Conservation (phyloP, 768 basidiomycete genomes). For the Auricularia cornea region DNA sequence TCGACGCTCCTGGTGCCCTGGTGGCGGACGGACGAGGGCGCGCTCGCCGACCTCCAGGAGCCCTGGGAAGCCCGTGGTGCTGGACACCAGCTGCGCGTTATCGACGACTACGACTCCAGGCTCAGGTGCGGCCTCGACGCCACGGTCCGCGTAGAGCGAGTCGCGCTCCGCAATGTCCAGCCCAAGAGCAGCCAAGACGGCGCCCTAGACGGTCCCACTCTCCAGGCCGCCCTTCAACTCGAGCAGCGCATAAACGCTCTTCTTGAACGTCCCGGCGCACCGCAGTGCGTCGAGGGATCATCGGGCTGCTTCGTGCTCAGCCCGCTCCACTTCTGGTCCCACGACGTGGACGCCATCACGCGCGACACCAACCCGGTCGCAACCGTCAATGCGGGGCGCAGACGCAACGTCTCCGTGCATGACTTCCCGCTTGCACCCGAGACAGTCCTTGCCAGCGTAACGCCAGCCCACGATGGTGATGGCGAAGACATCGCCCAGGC, state of each 20-base stretch:
- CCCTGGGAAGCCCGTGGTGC: constrained; percentile 40
- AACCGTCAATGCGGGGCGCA: constrained; percentile 41
- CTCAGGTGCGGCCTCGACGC: constrained; percentile 63
- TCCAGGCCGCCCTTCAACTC: constrained; percentile 56
- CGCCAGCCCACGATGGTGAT: constrained; percentile 41
- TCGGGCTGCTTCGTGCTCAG: constrained; percentile 63
- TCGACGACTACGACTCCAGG: constrained; percentile 61
- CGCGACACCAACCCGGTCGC: constrained; percentile 48
- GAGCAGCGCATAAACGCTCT: constrained; percentile 46
- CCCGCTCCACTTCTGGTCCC: constrained; percentile 67
- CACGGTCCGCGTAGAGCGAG: constrained; percentile 67
- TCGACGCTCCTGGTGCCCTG: constrained; percentile 22
- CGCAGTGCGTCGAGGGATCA: constrained; percentile 31
- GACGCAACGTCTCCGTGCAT: constrained; percentile 43
- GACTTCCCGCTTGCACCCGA: constrained; percentile 59
- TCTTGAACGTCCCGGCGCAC: constrained; percentile 10
- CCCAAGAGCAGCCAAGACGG: constrained; percentile 33
- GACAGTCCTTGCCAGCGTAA: constrained; percentile 72
- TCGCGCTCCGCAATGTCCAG: constrained; percentile 55
- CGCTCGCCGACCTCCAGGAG: constrained; percentile 49
- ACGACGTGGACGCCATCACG: constrained; percentile 45
- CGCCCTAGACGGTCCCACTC: constrained; percentile 51
- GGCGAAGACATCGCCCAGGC: constrained; percentile 50
- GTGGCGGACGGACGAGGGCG: constrained; percentile 34
- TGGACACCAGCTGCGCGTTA: constrained; percentile 41